A percentile compares a stretch with the other conserved stretches of the same genome.
phyloP scores from a whole-genome alignment of 768 basidiomycete species.

The Tricholoma flavovirens region DNA sequence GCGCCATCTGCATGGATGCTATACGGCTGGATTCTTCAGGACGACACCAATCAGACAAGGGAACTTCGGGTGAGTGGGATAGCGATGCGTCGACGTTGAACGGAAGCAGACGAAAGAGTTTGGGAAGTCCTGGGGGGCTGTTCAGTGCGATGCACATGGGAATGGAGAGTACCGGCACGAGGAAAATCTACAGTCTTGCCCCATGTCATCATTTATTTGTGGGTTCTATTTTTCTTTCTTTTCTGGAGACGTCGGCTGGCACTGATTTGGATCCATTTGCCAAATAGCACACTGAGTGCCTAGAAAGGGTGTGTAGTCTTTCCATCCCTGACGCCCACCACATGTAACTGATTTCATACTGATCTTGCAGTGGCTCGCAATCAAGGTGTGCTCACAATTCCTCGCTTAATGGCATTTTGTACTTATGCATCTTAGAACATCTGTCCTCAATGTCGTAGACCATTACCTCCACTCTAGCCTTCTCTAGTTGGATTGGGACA shows the following conservation, averaged over 20 bases:
- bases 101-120: slow-evolving; percentile 22
- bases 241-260: not conserved
- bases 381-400: slow-evolving; percentile 46
- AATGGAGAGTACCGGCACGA: slow-evolving; percentile 37
- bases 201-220: slow-evolving; percentile 90
- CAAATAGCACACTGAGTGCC: slow-evolving; percentile 75
- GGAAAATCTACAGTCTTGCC: slow-evolving; percentile 77
- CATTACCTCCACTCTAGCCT: slow-evolving; percentile 66
- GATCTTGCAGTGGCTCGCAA: slow-evolving; percentile 57
- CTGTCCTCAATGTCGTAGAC: slow-evolving; percentile 86
- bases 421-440: slow-evolving; percentile 53
- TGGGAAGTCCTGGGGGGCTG: slow-evolving; percentile 31
- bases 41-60: slow-evolving; percentile 30
- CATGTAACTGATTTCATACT: slow-evolving; percentile 12
- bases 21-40: slow-evolving; percentile 50
- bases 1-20: slow-evolving; percentile 90
- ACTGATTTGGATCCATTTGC: slow-evolving; percentile 1
- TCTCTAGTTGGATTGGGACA: not conserved
- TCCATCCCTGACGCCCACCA: slow-evolving; percentile 1
- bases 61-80: slow-evolving; percentile 23
- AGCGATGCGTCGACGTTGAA: slow-evolving; percentile 8
- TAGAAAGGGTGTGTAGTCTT: slow-evolving; percentile 56
- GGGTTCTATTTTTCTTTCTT: slow-evolving; percentile 24
- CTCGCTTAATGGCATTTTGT: not conserved
- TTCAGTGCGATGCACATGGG: slow-evolving; percentile 40